Conservation (phyloP, 257 asterid species). For the Catharanthus roseus region DNA sequence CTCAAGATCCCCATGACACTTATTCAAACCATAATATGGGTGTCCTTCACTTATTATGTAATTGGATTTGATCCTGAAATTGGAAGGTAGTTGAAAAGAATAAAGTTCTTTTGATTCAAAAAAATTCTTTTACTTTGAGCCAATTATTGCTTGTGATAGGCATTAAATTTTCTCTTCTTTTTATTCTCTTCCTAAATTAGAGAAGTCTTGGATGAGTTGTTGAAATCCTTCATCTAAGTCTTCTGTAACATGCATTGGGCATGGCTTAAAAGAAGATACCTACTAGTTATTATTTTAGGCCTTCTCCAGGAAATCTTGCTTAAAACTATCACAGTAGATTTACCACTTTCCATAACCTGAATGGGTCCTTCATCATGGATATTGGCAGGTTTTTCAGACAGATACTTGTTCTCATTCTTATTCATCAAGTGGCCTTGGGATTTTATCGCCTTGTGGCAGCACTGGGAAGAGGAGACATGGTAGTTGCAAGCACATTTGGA, state of each 20-base stretch:
- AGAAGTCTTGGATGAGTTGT: neutral
- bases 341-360: neutral
- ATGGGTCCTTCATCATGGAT: neutral
- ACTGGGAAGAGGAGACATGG: conserved; percentile 46
- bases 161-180: neutral
- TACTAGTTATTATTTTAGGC: neutral
- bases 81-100: conserved; percentile 10
- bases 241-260: neutral
- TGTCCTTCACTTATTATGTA: conserved; percentile 18
- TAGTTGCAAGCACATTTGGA: conserved; percentile 45
- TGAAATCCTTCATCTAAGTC: neutral
- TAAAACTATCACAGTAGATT: neutral
- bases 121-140: neutral
- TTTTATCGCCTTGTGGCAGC: conserved; percentile 48
- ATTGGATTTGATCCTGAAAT: conserved; percentile 16
- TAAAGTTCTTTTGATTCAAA: too few relatives aligned
- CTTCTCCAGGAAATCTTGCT: neutral
- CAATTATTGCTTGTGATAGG: neutral
- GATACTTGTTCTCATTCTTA: conserved; percentile 32
- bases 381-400: conserved; percentile 47
- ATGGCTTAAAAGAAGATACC: neutral
- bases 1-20: conserved; percentile 16
- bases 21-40: conserved; percentile 7
- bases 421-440: conserved; percentile 40
- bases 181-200: neutral